These are phyloP conservation scores for Kwoniella sp. DNA, from an alignment of 768 basidiomycete genomes.

Conservation along the genomic window DNA sequence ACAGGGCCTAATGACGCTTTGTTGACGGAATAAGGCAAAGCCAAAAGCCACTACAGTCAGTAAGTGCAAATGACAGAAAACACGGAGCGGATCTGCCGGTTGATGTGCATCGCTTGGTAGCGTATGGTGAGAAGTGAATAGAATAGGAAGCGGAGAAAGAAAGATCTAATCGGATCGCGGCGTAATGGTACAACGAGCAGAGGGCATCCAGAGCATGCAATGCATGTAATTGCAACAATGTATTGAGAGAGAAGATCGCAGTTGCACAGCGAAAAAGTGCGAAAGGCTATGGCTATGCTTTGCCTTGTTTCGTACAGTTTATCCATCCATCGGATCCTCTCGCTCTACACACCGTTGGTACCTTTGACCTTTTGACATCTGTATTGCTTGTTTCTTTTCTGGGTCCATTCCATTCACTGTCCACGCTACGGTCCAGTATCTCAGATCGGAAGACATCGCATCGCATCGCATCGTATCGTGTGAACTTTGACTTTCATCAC, in stretches of 20 bases:
- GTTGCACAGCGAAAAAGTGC: too few relatives aligned
- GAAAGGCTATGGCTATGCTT: too few relatives aligned
- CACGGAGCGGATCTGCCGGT: constrained; percentile 1
- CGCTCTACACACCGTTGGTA: not conserved
- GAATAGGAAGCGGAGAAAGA: not conserved
- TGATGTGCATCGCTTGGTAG: too few relatives aligned
- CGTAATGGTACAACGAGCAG: not conserved
- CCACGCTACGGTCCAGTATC: too few relatives aligned
- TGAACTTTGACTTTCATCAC: not conserved
- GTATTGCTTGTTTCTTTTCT: too few relatives aligned
- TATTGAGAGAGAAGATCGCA: too few relatives aligned
- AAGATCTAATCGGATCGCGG: not conserved
- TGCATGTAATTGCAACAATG: too few relatives aligned
- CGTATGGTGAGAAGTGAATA: not conserved
- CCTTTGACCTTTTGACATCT: not conserved
- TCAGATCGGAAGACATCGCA: constrained; percentile 1
- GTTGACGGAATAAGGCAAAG: not conserved
- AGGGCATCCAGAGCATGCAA: too few relatives aligned
- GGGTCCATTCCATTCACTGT: too few relatives aligned
- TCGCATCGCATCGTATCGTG: not conserved
- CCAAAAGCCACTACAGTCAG: too few relatives aligned
- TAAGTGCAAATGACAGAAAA: not conserved
- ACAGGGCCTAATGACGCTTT: constrained; percentile 1
- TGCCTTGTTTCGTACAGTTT: too few relatives aligned
- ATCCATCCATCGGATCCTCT: not conserved